Evolutionary conservation across 257 asterid genomes (phyloP), one percentile per base, ranked within the genome.

Genomic region (Ophiorrhiza pumila): DNA sequence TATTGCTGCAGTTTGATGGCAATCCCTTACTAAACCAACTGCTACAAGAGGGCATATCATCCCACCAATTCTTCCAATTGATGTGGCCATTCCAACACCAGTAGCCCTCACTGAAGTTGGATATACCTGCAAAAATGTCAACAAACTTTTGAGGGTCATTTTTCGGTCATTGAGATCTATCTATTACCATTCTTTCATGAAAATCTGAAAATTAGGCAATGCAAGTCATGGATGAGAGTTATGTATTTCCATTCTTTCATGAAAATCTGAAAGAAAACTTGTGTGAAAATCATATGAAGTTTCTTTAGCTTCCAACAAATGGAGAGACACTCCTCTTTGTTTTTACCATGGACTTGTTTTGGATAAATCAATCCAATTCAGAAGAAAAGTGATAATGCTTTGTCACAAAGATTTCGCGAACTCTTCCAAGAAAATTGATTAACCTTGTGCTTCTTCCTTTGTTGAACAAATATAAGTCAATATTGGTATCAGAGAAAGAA

Each of bases 21-120:
- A 93, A 58, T 86, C 79, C 22, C 90, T 85, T 50, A 90, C 89
- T 74, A 92, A 82, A 25, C 77, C 83, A 13, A 93, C 93, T 0
- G 90, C 98, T 18, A 93, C 93, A 31, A 93, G 83, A 50, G 97
- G 96, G 47, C 91, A 84, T 45, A 90, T 74, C 95, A 93, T 90
- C 39, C 97, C 95, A 2, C 85, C 97, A 61, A 92, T 83, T 82
- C 96, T 82, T 55, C 98, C 98, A 59, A 92, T 82, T 5, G 93
- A 78, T 62, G 78, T 83, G 0, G 97, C 91, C 69, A 76, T 85
- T 62, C 97, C 98, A 39, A 75, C 80, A 45, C 98, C 98, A 0
- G 90, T 90, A 67, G 91, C 76, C 82, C 98, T 85, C 68, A 90
- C 85, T 29, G 90, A 80, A 14, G 98, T 92, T 20, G 96, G 98